Evolutionary conservation across 208 protist genomes (phyloP), one percentile per base, ranked within the genome.

Genomic region (Leishmania turanica): DNA sequence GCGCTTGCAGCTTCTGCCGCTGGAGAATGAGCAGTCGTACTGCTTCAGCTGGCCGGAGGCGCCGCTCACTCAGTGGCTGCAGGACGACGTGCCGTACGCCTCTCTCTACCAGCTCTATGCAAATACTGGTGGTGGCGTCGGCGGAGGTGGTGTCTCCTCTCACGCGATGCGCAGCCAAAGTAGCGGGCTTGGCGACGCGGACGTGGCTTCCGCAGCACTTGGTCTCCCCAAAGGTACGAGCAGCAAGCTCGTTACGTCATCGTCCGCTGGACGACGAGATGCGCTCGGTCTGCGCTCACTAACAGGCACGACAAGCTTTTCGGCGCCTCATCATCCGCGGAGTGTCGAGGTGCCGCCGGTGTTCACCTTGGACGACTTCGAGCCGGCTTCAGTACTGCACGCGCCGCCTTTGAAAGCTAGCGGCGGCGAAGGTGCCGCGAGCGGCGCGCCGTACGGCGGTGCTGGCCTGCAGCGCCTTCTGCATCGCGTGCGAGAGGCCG

Each of bases 11-110:
- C 73, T 96, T 42, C 75, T 83, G 27, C 78, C 88, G 7, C 85
- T 97, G 15, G 83, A 88, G 31, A 91, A 97, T 78, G 91, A 96
- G 78, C 87, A 87, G 66, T 90, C 89, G 11, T 97, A 97, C 75
- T 95, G 91, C 80, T 91, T 96, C 77, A 96, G 92, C 78, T 97
- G 95, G 93, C 95, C 95, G 0, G 89, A 91, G 31, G 86, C 90
- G 31, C 75, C 84, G 31, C 84, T 90, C 40, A 84, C 86, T 73
- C 69, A 82, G 65, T 84, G 81, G 74, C 79, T 90, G 49, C 75
- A 54, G 64, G 75, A 77, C 47, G 81, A 74, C 64, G 53, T 75
- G 47, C 45, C 74, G 2, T 82, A 83, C 45, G 80, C 86, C 40
- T 72, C 62, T 34, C 62, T 84, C 34, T 74, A 88, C 66, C 79